A percentile compares a stretch with the other conserved stretches of the same genome.
phyloP scores from a whole-genome alignment of 2,329 filamentous ascomycete species.

The Neobulgaria alba region DNA sequence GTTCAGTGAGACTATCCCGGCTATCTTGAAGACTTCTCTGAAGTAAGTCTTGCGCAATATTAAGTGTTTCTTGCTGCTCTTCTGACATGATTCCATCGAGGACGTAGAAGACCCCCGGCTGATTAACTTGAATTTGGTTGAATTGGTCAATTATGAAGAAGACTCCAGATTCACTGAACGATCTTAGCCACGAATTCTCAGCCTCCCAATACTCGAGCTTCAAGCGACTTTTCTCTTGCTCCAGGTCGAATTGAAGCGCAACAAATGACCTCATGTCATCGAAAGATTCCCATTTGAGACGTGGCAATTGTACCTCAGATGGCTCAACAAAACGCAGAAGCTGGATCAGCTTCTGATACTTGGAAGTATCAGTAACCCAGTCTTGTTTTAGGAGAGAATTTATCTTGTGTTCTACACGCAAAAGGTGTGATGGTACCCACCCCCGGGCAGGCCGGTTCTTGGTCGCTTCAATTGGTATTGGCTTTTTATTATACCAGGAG shows the following conservation, averaged over 20 bases:
- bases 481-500: conserved; percentile 9
- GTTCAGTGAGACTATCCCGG: neutral
- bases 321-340: conserved; percentile 1
- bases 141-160: conserved; percentile 5
- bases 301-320: neutral
- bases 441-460: conserved; percentile 6
- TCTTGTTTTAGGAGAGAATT: conserved; percentile 5
- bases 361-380: neutral
- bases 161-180: neutral
- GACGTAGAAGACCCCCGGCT: conserved; percentile 10
- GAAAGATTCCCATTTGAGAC: neutral
- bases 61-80: neutral
- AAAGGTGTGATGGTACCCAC: conserved; percentile 7
- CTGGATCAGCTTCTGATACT: neutral
- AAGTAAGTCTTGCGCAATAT: conserved; percentile 3
- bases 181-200: neutral
- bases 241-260: too few species aligned
- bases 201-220: neutral
- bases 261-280: too few species aligned
- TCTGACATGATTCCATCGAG: conserved; percentile 5
- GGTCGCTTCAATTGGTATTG: neutral
- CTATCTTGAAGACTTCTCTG: neutral
- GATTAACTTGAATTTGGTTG: neutral
- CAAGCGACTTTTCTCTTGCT: neutral
- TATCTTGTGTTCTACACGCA: conserved; percentile 7